These are phyloP conservation scores for Thermomyces lanuginosus DNA, from an alignment of 2,329 filamentous ascomycete species.

Conservation along the genomic window DNA sequence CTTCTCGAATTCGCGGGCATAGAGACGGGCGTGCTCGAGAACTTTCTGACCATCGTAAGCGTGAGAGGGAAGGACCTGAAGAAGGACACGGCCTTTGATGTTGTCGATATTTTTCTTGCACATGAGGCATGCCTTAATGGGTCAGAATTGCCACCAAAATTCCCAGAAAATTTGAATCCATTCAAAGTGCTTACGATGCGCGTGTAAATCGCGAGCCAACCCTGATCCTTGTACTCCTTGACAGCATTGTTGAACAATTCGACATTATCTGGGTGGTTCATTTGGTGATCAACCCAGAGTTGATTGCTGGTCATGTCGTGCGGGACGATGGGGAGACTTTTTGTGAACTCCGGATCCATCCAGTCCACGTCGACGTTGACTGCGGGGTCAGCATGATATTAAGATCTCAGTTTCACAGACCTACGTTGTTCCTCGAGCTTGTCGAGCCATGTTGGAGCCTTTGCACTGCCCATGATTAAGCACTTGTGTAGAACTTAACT, in stretches of 20 bases:
- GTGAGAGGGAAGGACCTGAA: conserved; percentile 33
- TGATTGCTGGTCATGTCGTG: conserved; percentile 38
- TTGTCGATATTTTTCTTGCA: conserved; percentile 32
- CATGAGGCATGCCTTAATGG: conserved; percentile 27
- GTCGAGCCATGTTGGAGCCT: conserved; percentile 1
- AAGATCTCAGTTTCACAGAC: background rate
- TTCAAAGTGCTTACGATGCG: conserved; percentile 20
- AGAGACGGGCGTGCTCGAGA: conserved; percentile 31
- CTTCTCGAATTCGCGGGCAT: conserved; percentile 31
- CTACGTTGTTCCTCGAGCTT: conserved; percentile 3
- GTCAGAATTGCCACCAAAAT: background rate
- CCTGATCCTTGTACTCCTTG: conserved; percentile 29
- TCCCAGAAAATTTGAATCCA: background rate
- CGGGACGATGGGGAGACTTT: conserved; percentile 28
- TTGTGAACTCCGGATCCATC: conserved; percentile 36
- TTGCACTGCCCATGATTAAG: conserved; percentile 1
- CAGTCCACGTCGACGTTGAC: conserved; percentile 38
- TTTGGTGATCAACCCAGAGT: conserved; percentile 33
- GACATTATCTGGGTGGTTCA: conserved; percentile 29
- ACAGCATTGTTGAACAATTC: conserved; percentile 28
- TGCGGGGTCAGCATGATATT: conserved; percentile 9
- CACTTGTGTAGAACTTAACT: background rate
- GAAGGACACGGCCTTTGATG: conserved; percentile 33
- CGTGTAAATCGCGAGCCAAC: conserved; percentile 35
- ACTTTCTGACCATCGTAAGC: conserved; percentile 32